A percentile compares a stretch with the other conserved stretches of the same genome.
phyloP scores from a whole-genome alignment of 345 rosid species.

The Sisymbrium altissimum region DNA sequence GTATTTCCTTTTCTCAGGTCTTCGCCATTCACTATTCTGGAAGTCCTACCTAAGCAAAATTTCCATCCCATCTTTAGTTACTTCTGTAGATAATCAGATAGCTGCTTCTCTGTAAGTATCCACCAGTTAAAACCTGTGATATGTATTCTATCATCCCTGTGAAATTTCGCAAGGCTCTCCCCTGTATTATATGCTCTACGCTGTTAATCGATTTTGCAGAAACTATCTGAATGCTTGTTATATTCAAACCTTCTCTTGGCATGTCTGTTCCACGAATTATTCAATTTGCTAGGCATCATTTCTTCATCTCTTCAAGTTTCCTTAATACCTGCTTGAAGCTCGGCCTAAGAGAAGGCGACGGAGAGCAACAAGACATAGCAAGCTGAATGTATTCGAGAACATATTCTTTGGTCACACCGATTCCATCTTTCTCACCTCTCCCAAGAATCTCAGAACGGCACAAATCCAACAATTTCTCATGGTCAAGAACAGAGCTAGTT shows the following conservation, averaged over 20 bases:
- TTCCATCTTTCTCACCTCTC: slow-evolving; percentile 28
- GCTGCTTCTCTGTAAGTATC: neutral
- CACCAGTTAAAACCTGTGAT: slow-evolving; percentile 1
- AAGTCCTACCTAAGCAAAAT: neutral
- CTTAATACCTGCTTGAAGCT: slow-evolving; percentile 53
- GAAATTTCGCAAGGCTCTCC: neutral
- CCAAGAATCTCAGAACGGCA: slow-evolving; percentile 50
- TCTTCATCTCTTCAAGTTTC: slow-evolving; percentile 67
- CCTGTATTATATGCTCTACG: neutral
- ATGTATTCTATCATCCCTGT: neutral
- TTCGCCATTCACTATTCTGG: neutral
- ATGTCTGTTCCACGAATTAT: neutral
- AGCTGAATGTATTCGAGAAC: slow-evolving; percentile 60
- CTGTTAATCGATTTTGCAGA: neutral
- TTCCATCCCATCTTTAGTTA: neutral
- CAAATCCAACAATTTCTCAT: slow-evolving; percentile 44
- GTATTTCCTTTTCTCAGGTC: neutral
- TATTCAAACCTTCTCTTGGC: neutral
- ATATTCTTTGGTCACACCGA: slow-evolving; percentile 49
- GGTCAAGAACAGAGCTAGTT: slow-evolving; percentile 41
- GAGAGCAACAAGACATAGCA: slow-evolving; percentile 82
- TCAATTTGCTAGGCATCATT: slow-evolving; percentile 24
- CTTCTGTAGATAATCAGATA: neutral
- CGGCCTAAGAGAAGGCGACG: slow-evolving; percentile 73
- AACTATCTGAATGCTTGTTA: neutral